Evolutionary conservation across 2,329 filamentous ascomycete species (phyloP).

Genomic region (Nemania sp.): DNA sequence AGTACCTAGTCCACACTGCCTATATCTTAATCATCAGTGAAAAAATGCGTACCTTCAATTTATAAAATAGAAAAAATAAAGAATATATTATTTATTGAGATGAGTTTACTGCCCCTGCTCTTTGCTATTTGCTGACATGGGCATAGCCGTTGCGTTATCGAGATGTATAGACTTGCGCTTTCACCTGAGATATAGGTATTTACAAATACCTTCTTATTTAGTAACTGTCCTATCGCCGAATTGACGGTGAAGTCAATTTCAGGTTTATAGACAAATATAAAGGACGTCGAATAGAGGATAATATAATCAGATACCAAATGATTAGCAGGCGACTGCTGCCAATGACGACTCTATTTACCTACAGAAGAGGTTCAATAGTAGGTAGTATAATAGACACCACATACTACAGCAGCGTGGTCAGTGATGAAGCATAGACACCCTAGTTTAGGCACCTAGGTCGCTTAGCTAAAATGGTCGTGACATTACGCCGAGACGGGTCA

Average conservation of each 20-base stretch:
- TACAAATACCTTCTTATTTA: not conserved
- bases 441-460: not conserved
- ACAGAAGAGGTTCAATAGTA: not conserved
- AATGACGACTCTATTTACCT: not conserved
- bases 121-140: not conserved
- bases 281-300: not conserved
- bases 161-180: not conserved
- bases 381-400: not conserved
- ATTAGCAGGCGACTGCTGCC: not conserved
- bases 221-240: not conserved
- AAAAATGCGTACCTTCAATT: not conserved
- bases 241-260: not conserved
- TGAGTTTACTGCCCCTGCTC: not conserved
- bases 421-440: not conserved
- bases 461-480: not conserved
- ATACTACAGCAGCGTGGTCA: not conserved
- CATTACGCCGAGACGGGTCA: slow-evolving; percentile 11
- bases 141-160: not conserved
- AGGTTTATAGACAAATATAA: not conserved
- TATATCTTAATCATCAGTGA: slow-evolving; percentile 1
- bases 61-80: slow-evolving; percentile 7
- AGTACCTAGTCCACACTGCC: not conserved
- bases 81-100: slow-evolving; percentile 9
- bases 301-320: not conserved
- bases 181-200: not conserved